phyloP scores from a whole-genome alignment of 1,284 basidiomycete species.

The Ustilago tritici region DNA sequence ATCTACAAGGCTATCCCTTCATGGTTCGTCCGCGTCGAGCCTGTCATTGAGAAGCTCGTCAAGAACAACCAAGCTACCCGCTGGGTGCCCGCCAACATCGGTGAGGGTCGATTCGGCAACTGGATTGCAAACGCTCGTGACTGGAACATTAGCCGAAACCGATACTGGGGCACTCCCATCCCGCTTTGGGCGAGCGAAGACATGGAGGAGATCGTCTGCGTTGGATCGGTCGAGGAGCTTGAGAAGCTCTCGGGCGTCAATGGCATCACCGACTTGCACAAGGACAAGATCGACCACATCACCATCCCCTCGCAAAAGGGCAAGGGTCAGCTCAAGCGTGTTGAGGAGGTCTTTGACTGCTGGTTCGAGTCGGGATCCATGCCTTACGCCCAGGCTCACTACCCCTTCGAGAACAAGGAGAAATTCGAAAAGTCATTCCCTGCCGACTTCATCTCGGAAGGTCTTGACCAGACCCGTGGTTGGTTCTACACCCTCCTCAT shows the following conservation, averaged over 20 bases:
- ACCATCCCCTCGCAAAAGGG: conserved; percentile 93
- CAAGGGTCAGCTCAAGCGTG: conserved; percentile 85
- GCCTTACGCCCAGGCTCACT: conserved; percentile 98
- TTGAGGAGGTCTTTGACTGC: conserved; percentile 99
- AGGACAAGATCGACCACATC: conserved; percentile 94
- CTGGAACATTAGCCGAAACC: conserved; percentile 99
- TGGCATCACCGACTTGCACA: conserved; percentile 91
- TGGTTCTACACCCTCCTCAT: conserved; percentile 99
- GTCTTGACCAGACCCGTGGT: conserved; percentile 79
- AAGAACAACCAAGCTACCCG: conserved; percentile 89
- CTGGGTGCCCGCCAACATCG: conserved; percentile 93
- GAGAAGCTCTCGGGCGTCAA: conserved; percentile 86
- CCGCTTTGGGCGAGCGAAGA: conserved; percentile 97
- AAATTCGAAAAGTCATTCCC: conserved; percentile 84
- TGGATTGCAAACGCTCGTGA: conserved; percentile 98
- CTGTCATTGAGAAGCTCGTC: conserved; percentile 85
- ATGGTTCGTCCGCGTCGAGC: conserved; percentile 94
- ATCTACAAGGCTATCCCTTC: conserved; percentile 95
- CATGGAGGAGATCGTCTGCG: conserved; percentile 88
- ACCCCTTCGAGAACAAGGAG: conserved; percentile 97
- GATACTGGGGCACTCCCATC: conserved; percentile 99
- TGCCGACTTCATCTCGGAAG: conserved; percentile 98
- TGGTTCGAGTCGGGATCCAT: conserved; percentile 99
- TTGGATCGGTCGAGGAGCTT: conserved; percentile 89
- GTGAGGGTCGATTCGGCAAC: conserved; percentile 93